Evolutionary conservation across 495 filamentous ascomycete species (phyloP), one percentile per base, ranked within the genome.

Genomic region (Daldinia vernicosa): DNA sequence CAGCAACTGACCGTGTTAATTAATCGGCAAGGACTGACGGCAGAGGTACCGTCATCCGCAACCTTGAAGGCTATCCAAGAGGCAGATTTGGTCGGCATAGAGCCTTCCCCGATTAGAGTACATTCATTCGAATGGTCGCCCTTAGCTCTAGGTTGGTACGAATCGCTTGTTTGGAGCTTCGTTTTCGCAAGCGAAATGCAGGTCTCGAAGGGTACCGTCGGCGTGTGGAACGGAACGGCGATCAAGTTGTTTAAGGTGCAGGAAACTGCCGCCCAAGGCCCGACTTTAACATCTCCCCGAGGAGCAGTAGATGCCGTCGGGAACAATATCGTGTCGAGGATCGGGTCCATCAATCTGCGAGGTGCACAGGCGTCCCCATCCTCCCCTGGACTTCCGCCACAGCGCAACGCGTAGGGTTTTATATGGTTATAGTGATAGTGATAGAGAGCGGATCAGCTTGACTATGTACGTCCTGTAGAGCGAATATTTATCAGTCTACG

Each of bases 91-190:
- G 72, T 83, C 9, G 88, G 85, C 33, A 89, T 97, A 61, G 94
- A 97, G 26, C 89, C 92, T 9, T 89, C 90, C 1, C 86, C 92
- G 0, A 82, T 91, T 52, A 88, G 92, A 35, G 89, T 94, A 1
- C 95, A 98, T 74, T 90, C 92, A 57, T 99, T 99, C 78, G 93
- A 97, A 80, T 99, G 95, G 95, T 95, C 94, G 1, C 89, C 93
- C 0, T 83, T 97, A 11, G 91, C 92, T 0, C 86, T 99, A 39
- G 95, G 96, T 53, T 99, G 95, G 95, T 99, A 99, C 74, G 93
- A 98, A 77, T 93, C 91, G 0, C 80, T 98, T 19, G 87, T 99
- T 6, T 99, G 95, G 95, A 89, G 93, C n/a, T 94, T 97, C 79
- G 89, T 97, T 69, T 99, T 98, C 80, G 87, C 90, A 30, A 89